Conservation (phyloP, 371 early-diverging fungal species). For the Mortierella polycephala region DNA sequence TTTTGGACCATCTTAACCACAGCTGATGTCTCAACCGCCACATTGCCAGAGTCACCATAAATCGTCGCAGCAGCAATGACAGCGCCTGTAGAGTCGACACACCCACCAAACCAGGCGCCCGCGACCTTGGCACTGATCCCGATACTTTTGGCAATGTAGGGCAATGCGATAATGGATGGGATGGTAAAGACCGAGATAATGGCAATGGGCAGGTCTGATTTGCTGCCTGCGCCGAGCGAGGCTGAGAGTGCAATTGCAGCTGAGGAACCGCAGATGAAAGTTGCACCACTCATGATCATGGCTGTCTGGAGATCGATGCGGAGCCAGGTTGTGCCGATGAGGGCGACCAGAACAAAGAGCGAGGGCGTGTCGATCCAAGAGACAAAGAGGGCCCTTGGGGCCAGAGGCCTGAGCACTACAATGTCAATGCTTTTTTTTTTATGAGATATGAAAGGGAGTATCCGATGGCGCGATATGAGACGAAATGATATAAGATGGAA, state of each 20-base stretch:
- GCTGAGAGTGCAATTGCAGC: conserved; percentile 71
- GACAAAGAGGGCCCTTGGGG: conserved; percentile 69
- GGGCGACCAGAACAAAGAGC: conserved; percentile 65
- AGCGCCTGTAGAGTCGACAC: conserved; percentile 73
- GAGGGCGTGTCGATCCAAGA: conserved; percentile 73
- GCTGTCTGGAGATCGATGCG: conserved; percentile 67
- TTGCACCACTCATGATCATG: conserved; percentile 72
- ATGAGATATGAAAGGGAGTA: too few species aligned
- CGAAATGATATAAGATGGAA: not conserved
- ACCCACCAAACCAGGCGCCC: conserved; percentile 77
- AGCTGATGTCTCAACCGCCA: conserved; percentile 66
- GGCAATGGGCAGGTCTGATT: conserved; percentile 71
- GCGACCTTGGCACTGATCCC: conserved; percentile 59
- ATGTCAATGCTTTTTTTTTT: conserved; percentile 59
- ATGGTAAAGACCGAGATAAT: conserved; percentile 74
- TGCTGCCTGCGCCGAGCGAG: conserved; percentile 68
- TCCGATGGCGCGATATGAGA: not conserved
- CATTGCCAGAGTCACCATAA: conserved; percentile 59
- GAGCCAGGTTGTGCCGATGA: conserved; percentile 62
- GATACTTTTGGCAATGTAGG: conserved; percentile 65
- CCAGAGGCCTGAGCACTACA: conserved; percentile 63
- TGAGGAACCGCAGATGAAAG: conserved; percentile 73
- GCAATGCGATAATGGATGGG: conserved; percentile 70
- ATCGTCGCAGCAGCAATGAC: conserved; percentile 73
- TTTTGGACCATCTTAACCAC: conserved; percentile 76